Evolutionary conservation across 1,284 basidiomycete species (phyloP), one percentile per base, ranked within the genome.

Genomic region (Pulchroboletus neoregius): DNA sequence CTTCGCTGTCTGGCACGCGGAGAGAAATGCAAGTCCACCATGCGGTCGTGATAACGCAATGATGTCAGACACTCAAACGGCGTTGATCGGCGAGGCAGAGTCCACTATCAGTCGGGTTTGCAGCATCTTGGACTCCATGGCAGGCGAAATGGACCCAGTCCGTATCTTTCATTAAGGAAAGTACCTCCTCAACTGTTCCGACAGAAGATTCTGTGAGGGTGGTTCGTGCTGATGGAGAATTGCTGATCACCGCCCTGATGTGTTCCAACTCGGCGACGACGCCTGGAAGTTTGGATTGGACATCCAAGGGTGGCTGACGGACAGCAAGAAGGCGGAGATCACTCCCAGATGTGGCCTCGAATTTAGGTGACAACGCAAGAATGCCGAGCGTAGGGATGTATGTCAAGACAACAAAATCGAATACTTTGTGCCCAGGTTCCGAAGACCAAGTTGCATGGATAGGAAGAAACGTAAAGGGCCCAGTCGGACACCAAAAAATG

Each of bases 131-230:
- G 18, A 39, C 12, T 3, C 50, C 48, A 11, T 51, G 48, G 20
- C 48, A 51, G 8, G 48, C 36, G 23, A 51, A 51, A n/a, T 51
- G 49, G 9, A 44, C 45, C 39, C 51, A 53, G n/a, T 43, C 24
- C 1, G 39, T 18, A 3, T 34, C 33, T 16, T 48, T 39, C 50
- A 47, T 45, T n/a, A 48, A 23, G 2, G 10, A 9, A 7, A 45
- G 50, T 5, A 44, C 42, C 2, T 42, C 31, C 18, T 51, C 35
- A 1, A 44, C 45, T 1, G 45, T 32, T 2, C 41, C 49, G 0
- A 1, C 1, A 8, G 20, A 18, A 3, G 37, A 26, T 10, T 44
- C 44, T 2, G 18, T 0, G 1, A 46, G 34, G 1, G 48, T 37
- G 4, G 20, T 31, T 9, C 11, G n/a, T 11, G 30, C 6, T 1